Evolutionary conservation across 164 flowering plant species (phyloP), one percentile per base, ranked within the genome.

Genomic region (Aristolochia fimbriata): DNA sequence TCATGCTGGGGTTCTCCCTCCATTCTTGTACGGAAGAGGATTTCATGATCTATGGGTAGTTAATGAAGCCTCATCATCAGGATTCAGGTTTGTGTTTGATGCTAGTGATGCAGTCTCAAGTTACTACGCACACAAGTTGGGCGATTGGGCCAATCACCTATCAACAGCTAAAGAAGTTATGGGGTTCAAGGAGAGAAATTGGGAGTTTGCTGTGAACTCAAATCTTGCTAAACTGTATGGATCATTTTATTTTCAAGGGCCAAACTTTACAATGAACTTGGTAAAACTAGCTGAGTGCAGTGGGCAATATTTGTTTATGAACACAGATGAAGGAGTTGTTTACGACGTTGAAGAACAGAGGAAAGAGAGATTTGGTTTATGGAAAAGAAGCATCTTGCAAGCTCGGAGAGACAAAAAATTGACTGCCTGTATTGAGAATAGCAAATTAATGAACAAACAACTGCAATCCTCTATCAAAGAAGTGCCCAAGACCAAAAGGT

Each of bases 1-100:
- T 63, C 91, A 93, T 73, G 70, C 70, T 27, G 97, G 92, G 58
- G 92, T 90, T 33, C 81, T 93, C 49, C 99, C 97, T 65, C 91
- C 99, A 58, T 93, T 93, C 72, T 74, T 88, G 72, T 86, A 74
- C 71, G 77, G 83, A 33, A 88, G 75, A 65, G 99, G 96, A 41
- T 27, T 77, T 62, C 88, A 90, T 64, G 68, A 85, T 65, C 71
- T 71, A 24, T 93, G 99, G 99, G 27, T 90, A 60, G 62, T 93
- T 51, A 79, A 75, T 68, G 99, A 93, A 78, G 89, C 85, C 10
- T 61, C 82, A 63, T 76, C 79, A 51, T 81, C 89, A 57, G 78
- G 78, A 54, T 62, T 69, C 24, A 79, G 99, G 75, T 83, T 93
- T 65, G 81, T 90, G 52, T 83, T 88, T 68, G 99, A 90, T 79